Percentiles rank a stretch among this genome's conserved stretches.
phyloP scores from a whole-genome alignment of 202 grass and related monocot species.

The Panicum virgatum region DNA sequence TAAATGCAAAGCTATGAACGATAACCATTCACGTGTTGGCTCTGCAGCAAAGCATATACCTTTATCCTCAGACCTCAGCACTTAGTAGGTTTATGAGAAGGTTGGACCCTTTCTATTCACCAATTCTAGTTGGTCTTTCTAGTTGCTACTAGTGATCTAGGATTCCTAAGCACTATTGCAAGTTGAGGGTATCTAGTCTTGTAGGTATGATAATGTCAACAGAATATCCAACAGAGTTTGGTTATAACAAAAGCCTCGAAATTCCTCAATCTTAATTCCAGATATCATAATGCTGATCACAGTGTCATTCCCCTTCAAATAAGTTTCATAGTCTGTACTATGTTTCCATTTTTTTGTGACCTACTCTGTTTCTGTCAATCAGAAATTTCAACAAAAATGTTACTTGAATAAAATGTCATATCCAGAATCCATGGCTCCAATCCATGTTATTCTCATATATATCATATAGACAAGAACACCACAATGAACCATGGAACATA shows the following conservation, averaged over 20 bases:
- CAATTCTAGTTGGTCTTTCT: background rate
- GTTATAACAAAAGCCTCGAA: background rate
- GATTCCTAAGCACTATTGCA: too few relatives aligned
- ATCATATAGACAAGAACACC: background rate
- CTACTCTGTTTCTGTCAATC: background rate
- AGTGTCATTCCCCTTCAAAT: background rate
- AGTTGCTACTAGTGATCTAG: slow-evolving; percentile 4
- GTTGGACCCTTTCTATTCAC: slow-evolving; percentile 1
- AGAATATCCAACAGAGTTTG: background rate
- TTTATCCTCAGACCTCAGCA: slow-evolving; percentile 9
- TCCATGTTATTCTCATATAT: background rate
- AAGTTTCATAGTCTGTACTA: background rate
- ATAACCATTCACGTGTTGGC: background rate
- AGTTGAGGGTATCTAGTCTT: too few relatives aligned
- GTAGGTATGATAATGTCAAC: background rate
- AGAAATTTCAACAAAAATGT: background rate
- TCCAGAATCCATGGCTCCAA: background rate
- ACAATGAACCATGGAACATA: background rate
- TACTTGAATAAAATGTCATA: background rate
- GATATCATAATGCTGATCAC: background rate
- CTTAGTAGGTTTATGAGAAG: background rate
- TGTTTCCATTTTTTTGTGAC: too few relatives aligned
- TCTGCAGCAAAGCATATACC: background rate
- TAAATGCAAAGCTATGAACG: background rate
- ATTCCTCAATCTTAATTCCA: background rate